Evolutionary conservation across 306 rosid genomes (phyloP).

Genomic region (apple (Malus domestica)): DNA sequence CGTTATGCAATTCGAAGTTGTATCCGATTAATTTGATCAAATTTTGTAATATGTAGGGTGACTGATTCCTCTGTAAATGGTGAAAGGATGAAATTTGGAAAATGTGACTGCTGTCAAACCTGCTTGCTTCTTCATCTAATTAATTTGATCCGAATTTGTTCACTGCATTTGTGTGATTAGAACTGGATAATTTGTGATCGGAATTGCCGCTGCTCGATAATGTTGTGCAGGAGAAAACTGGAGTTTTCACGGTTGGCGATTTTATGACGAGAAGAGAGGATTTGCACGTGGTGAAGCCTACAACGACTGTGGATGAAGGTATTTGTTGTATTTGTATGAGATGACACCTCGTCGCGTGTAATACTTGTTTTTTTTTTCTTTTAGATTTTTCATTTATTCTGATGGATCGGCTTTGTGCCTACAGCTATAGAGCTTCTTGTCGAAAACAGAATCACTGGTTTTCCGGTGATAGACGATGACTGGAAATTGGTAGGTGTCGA

Average conservation of each 20-base stretch:
- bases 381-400: conserved; percentile 8
- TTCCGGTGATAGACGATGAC: conserved; percentile 83
- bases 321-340: background rate
- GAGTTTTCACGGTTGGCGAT: conserved; percentile 75
- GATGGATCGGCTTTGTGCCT: conserved; percentile 22
- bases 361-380: background rate
- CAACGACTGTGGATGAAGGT: conserved; percentile 95
- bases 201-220: background rate
- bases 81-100: background rate
- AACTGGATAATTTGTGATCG: background rate
- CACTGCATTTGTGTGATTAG: background rate
- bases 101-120: too few relatives aligned
- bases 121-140: too few relatives aligned
- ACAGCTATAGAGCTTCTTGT: conserved; percentile 88
- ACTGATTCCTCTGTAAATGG: background rate
- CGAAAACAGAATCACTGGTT: conserved; percentile 89
- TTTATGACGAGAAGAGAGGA: conserved; percentile 79
- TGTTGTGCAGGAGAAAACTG: conserved; percentile 53
- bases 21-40: background rate
- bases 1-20: background rate
- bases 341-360: background rate
- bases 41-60: background rate
- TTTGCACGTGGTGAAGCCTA: conserved; percentile 70
- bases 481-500: conserved; percentile 69
- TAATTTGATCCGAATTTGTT: background rate